Conservation (phyloP, 768 basidiomycete species). For the Fomitopsis pulvina region DNA sequence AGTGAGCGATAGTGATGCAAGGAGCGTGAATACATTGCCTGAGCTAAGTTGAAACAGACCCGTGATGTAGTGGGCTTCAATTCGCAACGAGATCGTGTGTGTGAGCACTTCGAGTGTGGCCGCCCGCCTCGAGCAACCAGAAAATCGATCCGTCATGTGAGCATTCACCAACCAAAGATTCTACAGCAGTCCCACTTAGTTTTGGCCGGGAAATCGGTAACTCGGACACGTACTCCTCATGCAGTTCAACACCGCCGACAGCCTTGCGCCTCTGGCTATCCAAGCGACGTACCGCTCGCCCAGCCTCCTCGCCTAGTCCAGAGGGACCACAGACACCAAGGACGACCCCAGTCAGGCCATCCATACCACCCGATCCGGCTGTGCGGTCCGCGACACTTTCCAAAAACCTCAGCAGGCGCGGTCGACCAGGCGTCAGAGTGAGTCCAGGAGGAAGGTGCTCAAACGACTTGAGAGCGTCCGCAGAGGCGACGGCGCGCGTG, state of each 20-base stretch:
- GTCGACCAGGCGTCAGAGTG: slow-evolving; percentile 24
- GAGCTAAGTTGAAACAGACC: too few species aligned
- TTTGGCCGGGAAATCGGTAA: too few species aligned
- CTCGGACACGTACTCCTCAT: slow-evolving; percentile 36
- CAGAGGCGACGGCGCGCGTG: slow-evolving; percentile 27
- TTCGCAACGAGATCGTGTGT: too few species aligned
- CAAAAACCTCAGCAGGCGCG: slow-evolving; percentile 15
- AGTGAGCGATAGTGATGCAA: too few species aligned
- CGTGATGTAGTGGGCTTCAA: too few species aligned
- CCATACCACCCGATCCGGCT: slow-evolving; percentile 9
- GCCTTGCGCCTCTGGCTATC: slow-evolving; percentile 26
- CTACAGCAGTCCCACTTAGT: too few species aligned
- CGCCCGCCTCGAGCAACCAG: not conserved
- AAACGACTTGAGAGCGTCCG: slow-evolving; percentile 14
- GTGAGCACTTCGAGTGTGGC: too few species aligned
- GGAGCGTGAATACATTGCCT: too few species aligned
- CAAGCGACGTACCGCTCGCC: slow-evolving; percentile 29
- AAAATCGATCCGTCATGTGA: not conserved
- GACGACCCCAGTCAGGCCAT: slow-evolving; percentile 26
- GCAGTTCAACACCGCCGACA: slow-evolving; percentile 35
- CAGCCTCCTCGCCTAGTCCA: slow-evolving; percentile 30
- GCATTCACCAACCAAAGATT: not conserved
- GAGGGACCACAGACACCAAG: slow-evolving; percentile 38
- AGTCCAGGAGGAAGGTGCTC: slow-evolving; percentile 23
- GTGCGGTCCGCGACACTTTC: slow-evolving; percentile 20